Evolutionary conservation across 768 basidiomycete genomes (phyloP).

Genomic region (Pulveroboletus sp.): DNA sequence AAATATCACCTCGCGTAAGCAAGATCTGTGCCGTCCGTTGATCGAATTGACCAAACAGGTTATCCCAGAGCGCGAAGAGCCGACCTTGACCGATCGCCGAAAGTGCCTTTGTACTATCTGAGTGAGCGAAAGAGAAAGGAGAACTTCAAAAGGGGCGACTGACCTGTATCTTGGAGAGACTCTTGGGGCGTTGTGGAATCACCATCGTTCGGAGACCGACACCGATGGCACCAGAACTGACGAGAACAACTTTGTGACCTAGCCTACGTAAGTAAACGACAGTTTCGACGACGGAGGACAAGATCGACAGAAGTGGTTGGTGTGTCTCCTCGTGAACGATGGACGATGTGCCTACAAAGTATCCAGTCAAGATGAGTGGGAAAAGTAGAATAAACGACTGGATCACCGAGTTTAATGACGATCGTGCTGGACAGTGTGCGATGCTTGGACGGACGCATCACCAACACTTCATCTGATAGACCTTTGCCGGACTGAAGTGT

Average conservation of each 20-base stretch:
- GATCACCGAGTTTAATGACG: slow-evolving; percentile 81
- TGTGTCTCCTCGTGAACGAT: slow-evolving; percentile 95
- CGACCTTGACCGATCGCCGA: slow-evolving; percentile 97
- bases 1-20: slow-evolving; percentile 93
- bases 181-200: slow-evolving; percentile 75
- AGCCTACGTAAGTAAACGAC: slow-evolving; percentile 71
- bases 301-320: slow-evolving; percentile 84
- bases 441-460: slow-evolving; percentile 19
- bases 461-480: slow-evolving; percentile 8
- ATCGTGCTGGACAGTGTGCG: slow-evolving; percentile 54
- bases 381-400: neutral
- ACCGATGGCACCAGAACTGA: slow-evolving; percentile 96
- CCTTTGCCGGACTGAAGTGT: neutral
- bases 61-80: slow-evolving; percentile 95
- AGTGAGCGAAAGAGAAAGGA: slow-evolving; percentile 12
- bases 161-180: slow-evolving; percentile 88
- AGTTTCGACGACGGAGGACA: slow-evolving; percentile 91
- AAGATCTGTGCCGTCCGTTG: slow-evolving; percentile 96
- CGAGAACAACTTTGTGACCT: slow-evolving; percentile 93
- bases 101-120: slow-evolving; percentile 62
- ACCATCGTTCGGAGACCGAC: slow-evolving; percentile 94
- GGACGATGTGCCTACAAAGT: slow-evolving; percentile 74
- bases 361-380: slow-evolving; percentile 7
- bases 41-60: slow-evolving; percentile 89
- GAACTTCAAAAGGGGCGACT: slow-evolving; percentile 19